Base-by-base conservation (phyloP, 495 filamentous ascomycete genomes). In the Annulohypoxylon bovei region DNA sequence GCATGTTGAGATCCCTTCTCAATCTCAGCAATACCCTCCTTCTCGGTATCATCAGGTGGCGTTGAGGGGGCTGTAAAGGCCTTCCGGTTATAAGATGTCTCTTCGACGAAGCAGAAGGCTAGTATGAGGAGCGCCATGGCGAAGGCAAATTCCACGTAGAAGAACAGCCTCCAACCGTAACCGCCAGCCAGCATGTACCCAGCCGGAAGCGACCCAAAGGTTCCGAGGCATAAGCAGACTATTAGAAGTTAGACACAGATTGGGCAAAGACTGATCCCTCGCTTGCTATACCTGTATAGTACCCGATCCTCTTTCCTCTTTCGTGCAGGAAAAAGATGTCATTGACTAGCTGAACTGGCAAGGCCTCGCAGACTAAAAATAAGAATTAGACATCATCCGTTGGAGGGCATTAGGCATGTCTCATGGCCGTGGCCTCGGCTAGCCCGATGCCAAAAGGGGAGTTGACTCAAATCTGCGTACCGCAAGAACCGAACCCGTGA, bases 321-420 rank as follows among this genome's bases (percentile, higher is more conserved):
- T 89, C 87, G 67, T 89, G 87, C 1, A 89, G 77, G 75, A 86
- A 90, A 76, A 90, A 90, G 60, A 90, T 88, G 65, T 90, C 88
- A 65, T 90, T 90, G 6, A 89, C 88, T 4, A 90, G 70, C 67
- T 89, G 87, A 4, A 90, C 88, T 0, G 87, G 88, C 1, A 89
- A 72, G 18, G 88, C 87, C 62, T 89, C 88, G 74, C 88, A 90
- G 22, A 90, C 85, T 8, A 81, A 33, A 1, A 18, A 28, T 53
- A 11, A 32, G 49, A 18, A 25, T 20, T 20, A 22, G n/a, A 2
- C 7, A 3, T 32, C 4, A 2, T 44, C 20, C n/a, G 16, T 8
- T 44, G 20, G n/a, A 3, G 16, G 20, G 39, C n/a, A 8, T 53
- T 6, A 33, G 28, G 49, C 6, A 33, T 20, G 49, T 12, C 9